Percentiles rank a stretch among this genome's conserved stretches.
Conservation (phyloP, 2,329 filamentous ascomycete genomes). For the Monilinia fructigena region DNA sequence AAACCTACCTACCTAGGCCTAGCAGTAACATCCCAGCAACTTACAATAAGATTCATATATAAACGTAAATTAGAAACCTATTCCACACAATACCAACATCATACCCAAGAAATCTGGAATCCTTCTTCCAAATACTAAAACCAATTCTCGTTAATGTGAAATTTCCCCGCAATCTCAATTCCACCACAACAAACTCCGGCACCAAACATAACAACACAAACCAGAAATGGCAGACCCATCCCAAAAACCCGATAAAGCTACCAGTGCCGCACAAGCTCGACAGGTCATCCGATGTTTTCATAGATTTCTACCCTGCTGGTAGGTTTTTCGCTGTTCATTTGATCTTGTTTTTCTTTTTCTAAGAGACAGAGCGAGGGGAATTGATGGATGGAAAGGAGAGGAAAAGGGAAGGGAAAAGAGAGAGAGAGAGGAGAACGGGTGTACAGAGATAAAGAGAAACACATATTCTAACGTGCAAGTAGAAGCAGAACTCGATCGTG, state of each 20-base stretch:
- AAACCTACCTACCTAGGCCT: not conserved
- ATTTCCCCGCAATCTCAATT: slow-evolving; percentile 10
- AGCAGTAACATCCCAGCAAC: not conserved
- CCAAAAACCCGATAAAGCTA: slow-evolving; percentile 33
- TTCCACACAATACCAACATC: not conserved
- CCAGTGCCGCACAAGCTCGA: slow-evolving; percentile 71
- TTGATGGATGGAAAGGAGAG: too few relatives aligned
- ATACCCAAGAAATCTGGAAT: too few relatives aligned
- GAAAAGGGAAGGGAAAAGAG: too few relatives aligned
- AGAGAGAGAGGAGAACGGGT: not conserved
- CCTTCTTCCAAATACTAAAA: not conserved
- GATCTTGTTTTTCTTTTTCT: not conserved
- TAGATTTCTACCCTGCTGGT: slow-evolving; percentile 87
- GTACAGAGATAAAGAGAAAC: not conserved
- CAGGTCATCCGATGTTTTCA: slow-evolving; percentile 79
- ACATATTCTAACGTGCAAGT: slow-evolving; percentile 16
- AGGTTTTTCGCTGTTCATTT: slow-evolving; percentile 40
- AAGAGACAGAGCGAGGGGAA: too few relatives aligned
- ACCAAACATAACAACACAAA: slow-evolving; percentile 2
- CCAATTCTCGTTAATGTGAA: not conserved
- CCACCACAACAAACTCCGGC: slow-evolving; percentile 4
- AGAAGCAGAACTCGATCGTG: slow-evolving; percentile 95
- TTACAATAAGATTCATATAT: not conserved
- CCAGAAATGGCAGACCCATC: slow-evolving; percentile 44
- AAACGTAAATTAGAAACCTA: not conserved